Conservation (phyloP, 2,329 filamentous ascomycete genomes). For the Zopfia rhizophila region DNA sequence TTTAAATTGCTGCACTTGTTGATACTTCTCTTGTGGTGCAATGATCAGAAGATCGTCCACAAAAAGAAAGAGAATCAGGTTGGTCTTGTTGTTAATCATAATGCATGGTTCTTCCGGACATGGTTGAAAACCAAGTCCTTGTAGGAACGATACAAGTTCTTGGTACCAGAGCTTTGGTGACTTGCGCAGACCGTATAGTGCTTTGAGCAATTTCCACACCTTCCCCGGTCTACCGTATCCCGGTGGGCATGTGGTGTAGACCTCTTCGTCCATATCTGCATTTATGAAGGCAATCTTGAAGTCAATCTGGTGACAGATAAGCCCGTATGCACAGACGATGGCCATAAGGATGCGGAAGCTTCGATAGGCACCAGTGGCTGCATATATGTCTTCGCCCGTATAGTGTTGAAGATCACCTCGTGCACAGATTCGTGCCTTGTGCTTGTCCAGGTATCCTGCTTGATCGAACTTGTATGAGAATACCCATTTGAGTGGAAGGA, state of each 20-base stretch:
- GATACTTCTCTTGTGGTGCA: neutral
- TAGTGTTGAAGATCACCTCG: slow-evolving; percentile 24
- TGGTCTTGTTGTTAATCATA: slow-evolving; percentile 11
- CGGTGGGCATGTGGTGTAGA: slow-evolving; percentile 9
- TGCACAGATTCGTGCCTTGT: slow-evolving; percentile 29
- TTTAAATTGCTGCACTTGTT: slow-evolving; percentile 6
- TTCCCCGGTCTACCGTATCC: slow-evolving; percentile 1
- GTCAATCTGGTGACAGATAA: slow-evolving; percentile 18
- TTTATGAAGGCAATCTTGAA: slow-evolving; percentile 21
- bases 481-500: slow-evolving; percentile 30
- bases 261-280: slow-evolving; percentile 16
- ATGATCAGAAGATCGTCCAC: slow-evolving; percentile 13
- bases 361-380: slow-evolving; percentile 14
- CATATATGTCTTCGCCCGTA: slow-evolving; percentile 17
- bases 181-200: slow-evolving; percentile 17
- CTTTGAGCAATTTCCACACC: slow-evolving; percentile 8
- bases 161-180: slow-evolving; percentile 18
- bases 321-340: slow-evolving; percentile 13
- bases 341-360: slow-evolving; percentile 15
- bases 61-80: slow-evolving; percentile 12
- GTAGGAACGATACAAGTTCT: slow-evolving; percentile 12
- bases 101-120: slow-evolving; percentile 14
- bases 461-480: slow-evolving; percentile 38
- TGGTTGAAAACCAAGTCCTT: slow-evolving; percentile 5
- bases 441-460: slow-evolving; percentile 27